Conservation (phyloP, 2,329 filamentous ascomycete genomes). For the Geosmithia morbida region DNA sequence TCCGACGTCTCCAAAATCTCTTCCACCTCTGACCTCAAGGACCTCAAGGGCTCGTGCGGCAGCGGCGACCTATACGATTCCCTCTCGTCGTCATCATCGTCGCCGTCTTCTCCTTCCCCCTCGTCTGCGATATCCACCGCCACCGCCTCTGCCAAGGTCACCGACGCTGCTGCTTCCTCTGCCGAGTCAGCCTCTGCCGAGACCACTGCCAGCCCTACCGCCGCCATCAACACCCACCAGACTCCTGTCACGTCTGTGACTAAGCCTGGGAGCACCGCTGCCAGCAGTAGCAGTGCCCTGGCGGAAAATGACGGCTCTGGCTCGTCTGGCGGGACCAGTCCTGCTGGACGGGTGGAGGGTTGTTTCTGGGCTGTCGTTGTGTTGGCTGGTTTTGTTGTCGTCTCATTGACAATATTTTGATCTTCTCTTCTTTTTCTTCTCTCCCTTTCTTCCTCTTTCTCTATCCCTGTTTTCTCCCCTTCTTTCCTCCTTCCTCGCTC, state of each 20-base stretch:
- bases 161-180: not conserved
- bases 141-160: not conserved
- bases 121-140: not conserved
- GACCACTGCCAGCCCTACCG: not conserved
- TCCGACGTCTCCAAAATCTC: constrained; percentile 7
- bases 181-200: not conserved
- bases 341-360: not conserved
- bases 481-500: no score
- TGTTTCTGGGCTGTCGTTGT: not conserved
- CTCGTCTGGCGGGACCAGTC: no score
- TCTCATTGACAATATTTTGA: not conserved
- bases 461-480: not conserved
- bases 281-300: not conserved
- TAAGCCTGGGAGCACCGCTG: not conserved
- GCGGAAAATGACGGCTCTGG: not conserved
- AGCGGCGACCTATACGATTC: not conserved
- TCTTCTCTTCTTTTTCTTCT: not conserved
- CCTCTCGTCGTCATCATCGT: not conserved
- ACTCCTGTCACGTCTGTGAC: not conserved
- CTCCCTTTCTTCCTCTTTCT: not conserved
- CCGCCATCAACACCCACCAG: not conserved
- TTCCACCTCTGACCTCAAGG: constrained; percentile 3
- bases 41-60: constrained; percentile 6
- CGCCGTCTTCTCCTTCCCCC: no score
- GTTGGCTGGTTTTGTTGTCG: not conserved